These are phyloP conservation scores for Penicillium sp. DNA, from an alignment of 2,329 filamentous ascomycete genomes.

Conservation along the genomic window DNA sequence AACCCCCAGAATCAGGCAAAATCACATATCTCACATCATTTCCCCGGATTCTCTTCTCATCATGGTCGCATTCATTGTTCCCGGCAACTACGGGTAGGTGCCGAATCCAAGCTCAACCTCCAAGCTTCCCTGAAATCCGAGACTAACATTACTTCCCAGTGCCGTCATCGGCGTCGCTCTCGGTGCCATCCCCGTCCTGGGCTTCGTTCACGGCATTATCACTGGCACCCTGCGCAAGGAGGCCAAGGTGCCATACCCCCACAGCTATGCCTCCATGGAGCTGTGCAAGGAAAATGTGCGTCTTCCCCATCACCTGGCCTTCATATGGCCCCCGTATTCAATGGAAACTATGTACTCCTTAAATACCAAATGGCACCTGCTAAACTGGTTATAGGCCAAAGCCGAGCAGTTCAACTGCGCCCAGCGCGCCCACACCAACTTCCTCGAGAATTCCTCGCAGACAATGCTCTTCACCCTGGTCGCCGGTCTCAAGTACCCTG, in stretches of 20 bases:
- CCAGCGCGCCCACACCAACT: slow-evolving; percentile 58
- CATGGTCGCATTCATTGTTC: slow-evolving; percentile 45
- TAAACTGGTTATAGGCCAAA: slow-evolving; percentile 29
- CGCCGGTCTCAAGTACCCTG: slow-evolving; percentile 54
- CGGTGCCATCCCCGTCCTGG: slow-evolving; percentile 53
- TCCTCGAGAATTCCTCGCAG: slow-evolving; percentile 56
- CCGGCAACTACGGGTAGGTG: slow-evolving; percentile 49
- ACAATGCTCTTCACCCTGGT: slow-evolving; percentile 53
- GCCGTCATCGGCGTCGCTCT: slow-evolving; percentile 55
- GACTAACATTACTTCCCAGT: slow-evolving; percentile 36
- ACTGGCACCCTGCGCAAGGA: slow-evolving; percentile 48
- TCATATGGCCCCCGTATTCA: too few species aligned
- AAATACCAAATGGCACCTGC: not conserved
- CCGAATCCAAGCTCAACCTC: not conserved
- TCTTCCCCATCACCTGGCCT: not conserved
- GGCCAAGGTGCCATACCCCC: slow-evolving; percentile 57
- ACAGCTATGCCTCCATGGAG: slow-evolving; percentile 56
- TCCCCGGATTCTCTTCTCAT: slow-evolving; percentile 10
- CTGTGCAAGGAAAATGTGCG: slow-evolving; percentile 50
- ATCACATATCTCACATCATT: not conserved
- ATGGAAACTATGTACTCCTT: not conserved
- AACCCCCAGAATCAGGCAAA: not conserved
- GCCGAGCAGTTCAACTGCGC: slow-evolving; percentile 53
- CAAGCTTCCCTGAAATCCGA: not conserved
- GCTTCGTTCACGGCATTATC: slow-evolving; percentile 50